phyloP scores from a whole-genome alignment of 176 grass and related monocot species.

The Carex littledalei region DNA sequence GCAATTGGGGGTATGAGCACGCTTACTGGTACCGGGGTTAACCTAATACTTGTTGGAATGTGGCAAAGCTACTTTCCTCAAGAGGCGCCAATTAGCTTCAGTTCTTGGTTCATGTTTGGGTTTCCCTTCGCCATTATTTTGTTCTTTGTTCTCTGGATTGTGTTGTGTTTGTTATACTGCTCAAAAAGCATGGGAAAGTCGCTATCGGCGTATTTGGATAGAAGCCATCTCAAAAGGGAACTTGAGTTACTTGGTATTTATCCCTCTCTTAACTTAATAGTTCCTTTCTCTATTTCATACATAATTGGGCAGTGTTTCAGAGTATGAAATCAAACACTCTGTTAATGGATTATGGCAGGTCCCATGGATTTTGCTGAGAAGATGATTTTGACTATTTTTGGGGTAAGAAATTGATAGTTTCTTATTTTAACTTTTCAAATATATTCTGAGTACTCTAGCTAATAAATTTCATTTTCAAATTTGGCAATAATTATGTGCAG shows the following conservation, averaged over 20 bases:
- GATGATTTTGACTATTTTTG: constrained; percentile 84
- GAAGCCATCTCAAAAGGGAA: constrained; percentile 68
- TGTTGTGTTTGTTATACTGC: constrained; percentile 63
- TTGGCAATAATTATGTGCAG: constrained; percentile 29
- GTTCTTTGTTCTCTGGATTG: constrained; percentile 53
- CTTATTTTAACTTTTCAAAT: background rate
- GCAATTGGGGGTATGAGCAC: constrained; percentile 64
- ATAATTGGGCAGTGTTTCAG: background rate
- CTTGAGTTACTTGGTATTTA: constrained; percentile 58
- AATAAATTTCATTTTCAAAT: background rate
- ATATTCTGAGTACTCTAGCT: background rate
- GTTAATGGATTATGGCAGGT: constrained; percentile 34
- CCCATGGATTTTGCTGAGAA: constrained; percentile 88
- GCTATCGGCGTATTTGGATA: constrained; percentile 66
- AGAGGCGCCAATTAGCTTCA: constrained; percentile 63
- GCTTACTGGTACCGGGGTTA: constrained; percentile 75
- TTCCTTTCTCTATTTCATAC: background rate
- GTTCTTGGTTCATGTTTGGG: constrained; percentile 76
- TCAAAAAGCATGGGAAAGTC: constrained; percentile 49
- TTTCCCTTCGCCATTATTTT: constrained; percentile 64
- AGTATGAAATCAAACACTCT: background rate
- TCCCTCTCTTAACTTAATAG: background rate
- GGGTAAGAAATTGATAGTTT: constrained; percentile 35
- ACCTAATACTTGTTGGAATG: constrained; percentile 91
- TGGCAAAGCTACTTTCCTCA: constrained; percentile 73